Base-by-base conservation (phyloP, 2,329 filamentous ascomycete species). In the Knoxdaviesia capensis region DNA sequence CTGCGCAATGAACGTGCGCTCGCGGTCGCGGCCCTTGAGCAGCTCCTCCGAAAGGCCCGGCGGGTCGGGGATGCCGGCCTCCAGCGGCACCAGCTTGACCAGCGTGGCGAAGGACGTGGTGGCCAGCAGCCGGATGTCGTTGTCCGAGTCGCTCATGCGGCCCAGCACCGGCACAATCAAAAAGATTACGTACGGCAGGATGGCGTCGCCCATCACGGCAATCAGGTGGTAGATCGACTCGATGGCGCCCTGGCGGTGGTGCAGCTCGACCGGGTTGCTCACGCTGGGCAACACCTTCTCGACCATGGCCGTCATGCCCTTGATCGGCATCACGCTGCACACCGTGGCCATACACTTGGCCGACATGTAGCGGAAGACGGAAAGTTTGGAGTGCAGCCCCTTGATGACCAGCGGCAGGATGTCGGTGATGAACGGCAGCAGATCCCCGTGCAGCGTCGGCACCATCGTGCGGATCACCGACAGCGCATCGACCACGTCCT, bases 131-230 rank as follows among this genome's bases (percentile, higher is more conserved):
- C 90, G 80, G 42, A 98, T 82, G 54, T 96, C 90, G 48, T 92
- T 88, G 55, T 98, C 88, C 0, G 88, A 93, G 57, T 98, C 90
- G 55, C 90, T 96, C 90, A 98, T 98, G 38, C 90, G 79, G 42
- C 90, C 90, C 41, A 98, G 70, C 4, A 98, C 90, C 9, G 90
- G 90, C 8, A 96, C 92, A 45, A 98, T 92, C 49, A 98, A 74
- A 74, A 98, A 98, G 52, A 98, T 94, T 48, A 98, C 90, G 53
- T 98, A 98, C 3, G 92, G 90, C 31, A 98, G 62, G 44, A 98
- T 98, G 34, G 75, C 73, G 55, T 96, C 90, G 47, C 93, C 90
- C 90, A 98, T 98, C 41, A 94, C 87, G 46, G 92, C 84, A 48
- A 98, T 98, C 45, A 98, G 66, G 59, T 98, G 90, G 56, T 98